These are phyloP conservation scores for Fusarium albosuccineum DNA, from an alignment of 2,329 filamentous ascomycete genomes.

Conservation along the genomic window DNA sequence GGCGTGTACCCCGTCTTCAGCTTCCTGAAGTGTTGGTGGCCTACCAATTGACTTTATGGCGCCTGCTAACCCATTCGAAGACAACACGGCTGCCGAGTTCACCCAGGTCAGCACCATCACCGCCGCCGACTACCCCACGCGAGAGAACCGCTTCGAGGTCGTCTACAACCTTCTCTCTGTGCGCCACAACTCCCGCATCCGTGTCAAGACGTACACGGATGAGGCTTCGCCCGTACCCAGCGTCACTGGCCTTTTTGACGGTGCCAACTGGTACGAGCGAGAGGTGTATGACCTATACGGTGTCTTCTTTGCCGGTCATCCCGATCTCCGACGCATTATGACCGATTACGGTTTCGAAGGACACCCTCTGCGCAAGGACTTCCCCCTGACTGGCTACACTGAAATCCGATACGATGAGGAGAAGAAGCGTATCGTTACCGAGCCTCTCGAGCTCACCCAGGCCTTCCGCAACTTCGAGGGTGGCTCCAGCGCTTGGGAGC, in stretches of 20 bases:
- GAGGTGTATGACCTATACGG: conserved; percentile 98
- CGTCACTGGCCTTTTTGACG: conserved; percentile 87
- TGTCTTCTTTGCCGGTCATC: conserved; percentile 95
- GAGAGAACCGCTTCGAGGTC: conserved; percentile 95
- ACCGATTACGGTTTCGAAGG: conserved; percentile 99
- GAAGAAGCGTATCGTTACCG: conserved; percentile 99
- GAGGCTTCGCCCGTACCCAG: conserved; percentile 94
- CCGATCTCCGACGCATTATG: conserved; percentile 97
- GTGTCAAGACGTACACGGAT: conserved; percentile 98
- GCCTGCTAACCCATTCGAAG: conserved; percentile 53
- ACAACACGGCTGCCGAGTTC: conserved; percentile 97
- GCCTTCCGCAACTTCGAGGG: conserved; percentile 99
- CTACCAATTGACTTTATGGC: conserved; percentile 7
- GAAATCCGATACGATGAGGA: conserved; percentile 99
- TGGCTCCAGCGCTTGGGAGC: conserved; percentile 79
- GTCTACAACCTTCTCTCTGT: conserved; percentile 98
- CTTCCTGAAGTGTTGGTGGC: conserved; percentile 82
- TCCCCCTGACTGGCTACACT: conserved; percentile 97
- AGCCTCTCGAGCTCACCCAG: conserved; percentile 97
- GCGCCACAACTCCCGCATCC: conserved; percentile 94
- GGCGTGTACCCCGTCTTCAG: conserved; percentile 92
- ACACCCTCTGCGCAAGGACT: conserved; percentile 97
- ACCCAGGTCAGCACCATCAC: conserved; percentile 95
- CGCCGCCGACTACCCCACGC: conserved; percentile 94
- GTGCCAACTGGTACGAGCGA: conserved; percentile 98